Percentiles rank a stretch among this genome's conserved stretches.
Evolutionary conservation across 2,329 filamentous ascomycete species (phyloP).

Genomic region (Onygena corvina): DNA sequence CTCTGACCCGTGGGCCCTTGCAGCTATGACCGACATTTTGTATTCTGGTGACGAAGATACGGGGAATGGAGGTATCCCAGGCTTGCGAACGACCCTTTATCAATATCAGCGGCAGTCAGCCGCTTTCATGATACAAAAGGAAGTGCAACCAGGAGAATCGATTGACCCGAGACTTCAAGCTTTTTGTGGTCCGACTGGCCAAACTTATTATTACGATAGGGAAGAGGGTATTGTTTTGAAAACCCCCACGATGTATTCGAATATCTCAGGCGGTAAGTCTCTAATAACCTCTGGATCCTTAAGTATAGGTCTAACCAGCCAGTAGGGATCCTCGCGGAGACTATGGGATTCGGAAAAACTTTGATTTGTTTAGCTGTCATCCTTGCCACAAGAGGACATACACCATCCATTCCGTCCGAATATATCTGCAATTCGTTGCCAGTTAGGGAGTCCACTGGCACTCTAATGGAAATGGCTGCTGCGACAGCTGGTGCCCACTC

Average conservation of each 20-base stretch:
- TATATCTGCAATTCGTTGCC: constrained; percentile 38
- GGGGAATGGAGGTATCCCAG: constrained; percentile 19
- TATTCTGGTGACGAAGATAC: constrained; percentile 13
- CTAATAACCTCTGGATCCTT: background rate
- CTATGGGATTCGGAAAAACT: constrained; percentile 62
- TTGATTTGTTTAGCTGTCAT: constrained; percentile 70
- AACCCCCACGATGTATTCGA: constrained; percentile 62
- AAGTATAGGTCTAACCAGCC: constrained; percentile 7
- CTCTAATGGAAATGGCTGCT: constrained; percentile 64
- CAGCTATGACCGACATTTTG: constrained; percentile 30
- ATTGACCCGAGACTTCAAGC: constrained; percentile 62
- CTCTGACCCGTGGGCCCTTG: constrained; percentile 23
- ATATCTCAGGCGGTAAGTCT: constrained; percentile 54
- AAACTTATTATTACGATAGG: constrained; percentile 57
- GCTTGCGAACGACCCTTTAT: constrained; percentile 51
- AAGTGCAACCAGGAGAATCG: constrained; percentile 50
- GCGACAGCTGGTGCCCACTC: constrained; percentile 53
- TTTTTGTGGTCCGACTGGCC: constrained; percentile 49
- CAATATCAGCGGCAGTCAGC: constrained; percentile 70
- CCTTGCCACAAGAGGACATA: constrained; percentile 59
- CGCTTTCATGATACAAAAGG: constrained; percentile 72
- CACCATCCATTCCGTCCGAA: constrained; percentile 52
- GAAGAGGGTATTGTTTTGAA: constrained; percentile 50
- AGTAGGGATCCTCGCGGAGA: constrained; percentile 35
- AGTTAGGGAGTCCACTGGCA: constrained; percentile 42